Evolutionary conservation across 108 stramenopile species (phyloP).

Genomic region (Pseudonitzschia multistriata): DNA sequence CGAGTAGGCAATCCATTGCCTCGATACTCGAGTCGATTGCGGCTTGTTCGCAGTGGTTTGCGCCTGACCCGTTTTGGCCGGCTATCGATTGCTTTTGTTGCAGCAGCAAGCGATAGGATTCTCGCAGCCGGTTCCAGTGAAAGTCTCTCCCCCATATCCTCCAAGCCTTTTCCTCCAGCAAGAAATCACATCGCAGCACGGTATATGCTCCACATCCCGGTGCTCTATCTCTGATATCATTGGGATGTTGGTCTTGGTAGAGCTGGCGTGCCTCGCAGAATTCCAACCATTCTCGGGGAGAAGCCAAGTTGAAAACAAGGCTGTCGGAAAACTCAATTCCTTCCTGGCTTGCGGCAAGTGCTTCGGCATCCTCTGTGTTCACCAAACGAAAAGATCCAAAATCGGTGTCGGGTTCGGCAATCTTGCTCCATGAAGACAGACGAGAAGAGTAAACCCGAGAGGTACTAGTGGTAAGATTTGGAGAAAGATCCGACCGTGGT

Average conservation of each 20-base stretch:
- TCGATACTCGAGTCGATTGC: slow-evolving; percentile 4
- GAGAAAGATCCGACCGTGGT: too few relatives aligned
- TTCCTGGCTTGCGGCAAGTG: too few relatives aligned
- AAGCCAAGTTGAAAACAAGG: slow-evolving; percentile 18
- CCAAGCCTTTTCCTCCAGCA: slow-evolving; percentile 19
- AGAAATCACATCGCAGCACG: slow-evolving; percentile 66
- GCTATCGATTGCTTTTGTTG: background rate
- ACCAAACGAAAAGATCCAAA: slow-evolving; percentile 3
- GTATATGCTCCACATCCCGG: slow-evolving; percentile 58
- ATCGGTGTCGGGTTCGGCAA: background rate
- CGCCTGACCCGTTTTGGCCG: background rate
- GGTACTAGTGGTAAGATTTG: too few relatives aligned
- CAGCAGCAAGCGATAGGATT: slow-evolving; percentile 27
- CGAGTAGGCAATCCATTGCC: slow-evolving; percentile 3
- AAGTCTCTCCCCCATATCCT: slow-evolving; percentile 61
- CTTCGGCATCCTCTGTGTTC: background rate
- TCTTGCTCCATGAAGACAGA: slow-evolving; percentile 3
- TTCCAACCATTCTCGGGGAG: slow-evolving; percentile 80
- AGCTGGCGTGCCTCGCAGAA: slow-evolving; percentile 45
- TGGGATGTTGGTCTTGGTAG: background rate
- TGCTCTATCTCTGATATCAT: background rate
- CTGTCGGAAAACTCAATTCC: background rate
- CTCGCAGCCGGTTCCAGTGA: slow-evolving; percentile 55
- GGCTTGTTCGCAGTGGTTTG: background rate
- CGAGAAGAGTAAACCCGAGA: background rate